A percentile compares a stretch with the other conserved stretches of the same genome.
These are phyloP conservation scores for Babesia sp. DNA, from an alignment of 169 alveolate species.

Conservation along the genomic window DNA sequence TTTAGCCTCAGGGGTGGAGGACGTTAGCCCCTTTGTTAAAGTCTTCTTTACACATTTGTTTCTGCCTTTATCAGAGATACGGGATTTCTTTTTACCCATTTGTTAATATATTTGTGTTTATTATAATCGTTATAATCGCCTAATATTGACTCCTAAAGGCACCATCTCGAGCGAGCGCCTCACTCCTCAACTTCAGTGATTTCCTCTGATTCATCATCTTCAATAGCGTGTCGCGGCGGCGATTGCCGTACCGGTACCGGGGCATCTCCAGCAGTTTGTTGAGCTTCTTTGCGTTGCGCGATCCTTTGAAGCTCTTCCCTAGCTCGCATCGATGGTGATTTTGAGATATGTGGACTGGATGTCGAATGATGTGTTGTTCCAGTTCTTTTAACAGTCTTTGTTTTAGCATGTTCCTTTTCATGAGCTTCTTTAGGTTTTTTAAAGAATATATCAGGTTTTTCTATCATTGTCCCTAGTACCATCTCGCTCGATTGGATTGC, in stretches of 20 bases:
- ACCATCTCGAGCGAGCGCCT: background rate
- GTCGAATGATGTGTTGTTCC: background rate
- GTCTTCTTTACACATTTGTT: slow-evolving; percentile 32
- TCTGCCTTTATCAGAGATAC: background rate
- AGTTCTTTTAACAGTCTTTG: background rate
- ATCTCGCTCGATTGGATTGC: slow-evolving; percentile 30
- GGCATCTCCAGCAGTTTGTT: background rate
- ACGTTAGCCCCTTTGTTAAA: background rate
- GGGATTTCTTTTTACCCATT: slow-evolving; percentile 19
- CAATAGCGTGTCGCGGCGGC: slow-evolving; percentile 4
- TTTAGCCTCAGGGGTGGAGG: background rate
- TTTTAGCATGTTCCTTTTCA: background rate
- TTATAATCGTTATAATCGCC: too few relatives aligned
- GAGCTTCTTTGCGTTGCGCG: slow-evolving; percentile 8
- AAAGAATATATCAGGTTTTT: slow-evolving; percentile 57
- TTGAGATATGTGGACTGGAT: background rate
- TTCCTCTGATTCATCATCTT: slow-evolving; percentile 14
- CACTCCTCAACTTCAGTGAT: slow-evolving; percentile 42
- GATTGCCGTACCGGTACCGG: background rate
- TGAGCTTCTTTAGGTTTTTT: slow-evolving; percentile 6
- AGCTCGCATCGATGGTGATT: slow-evolving; percentile 39
- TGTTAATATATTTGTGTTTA: background rate
- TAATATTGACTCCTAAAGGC: background rate
- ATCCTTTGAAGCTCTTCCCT: slow-evolving; percentile 29
- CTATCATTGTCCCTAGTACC: slow-evolving; percentile 56